phyloP scores from a whole-genome alignment of 2,329 filamentous ascomycete genomes.

The Colletotrichum incanum region DNA sequence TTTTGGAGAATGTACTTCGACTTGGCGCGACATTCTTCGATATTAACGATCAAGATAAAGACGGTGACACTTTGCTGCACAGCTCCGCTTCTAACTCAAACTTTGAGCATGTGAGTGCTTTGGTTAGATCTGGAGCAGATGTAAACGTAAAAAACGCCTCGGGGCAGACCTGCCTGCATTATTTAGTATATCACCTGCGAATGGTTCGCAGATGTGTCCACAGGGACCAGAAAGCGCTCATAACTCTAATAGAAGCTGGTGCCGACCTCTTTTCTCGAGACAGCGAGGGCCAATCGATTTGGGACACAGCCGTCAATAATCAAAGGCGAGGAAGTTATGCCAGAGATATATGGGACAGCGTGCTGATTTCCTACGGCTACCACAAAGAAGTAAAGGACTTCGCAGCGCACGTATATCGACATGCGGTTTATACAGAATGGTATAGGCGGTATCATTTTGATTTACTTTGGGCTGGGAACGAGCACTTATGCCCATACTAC shows the following conservation, averaged over 20 bases:
- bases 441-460: not conserved
- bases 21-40: not conserved
- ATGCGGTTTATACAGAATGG: not conserved
- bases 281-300: not conserved
- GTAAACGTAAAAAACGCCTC: not conserved
- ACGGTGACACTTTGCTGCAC: not conserved
- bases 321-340: not conserved
- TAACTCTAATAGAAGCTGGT: not conserved
- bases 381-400: not conserved
- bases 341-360: not conserved
- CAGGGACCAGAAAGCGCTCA: not conserved
- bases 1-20: not conserved
- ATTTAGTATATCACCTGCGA: not conserved
- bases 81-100: rapidly evolving
- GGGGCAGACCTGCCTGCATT: not conserved
- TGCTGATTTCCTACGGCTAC: not conserved
- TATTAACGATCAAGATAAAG: not conserved
- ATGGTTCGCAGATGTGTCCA: not conserved
- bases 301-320: not conserved
- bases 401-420: not conserved
- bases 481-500: not conserved
- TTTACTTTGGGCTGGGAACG: not conserved
- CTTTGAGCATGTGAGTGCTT: not conserved
- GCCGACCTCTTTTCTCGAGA: not conserved
- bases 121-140: not conserved